phyloP scores from a whole-genome alignment of 805 yeast species.

The Cyberlindnera saturnus region DNA sequence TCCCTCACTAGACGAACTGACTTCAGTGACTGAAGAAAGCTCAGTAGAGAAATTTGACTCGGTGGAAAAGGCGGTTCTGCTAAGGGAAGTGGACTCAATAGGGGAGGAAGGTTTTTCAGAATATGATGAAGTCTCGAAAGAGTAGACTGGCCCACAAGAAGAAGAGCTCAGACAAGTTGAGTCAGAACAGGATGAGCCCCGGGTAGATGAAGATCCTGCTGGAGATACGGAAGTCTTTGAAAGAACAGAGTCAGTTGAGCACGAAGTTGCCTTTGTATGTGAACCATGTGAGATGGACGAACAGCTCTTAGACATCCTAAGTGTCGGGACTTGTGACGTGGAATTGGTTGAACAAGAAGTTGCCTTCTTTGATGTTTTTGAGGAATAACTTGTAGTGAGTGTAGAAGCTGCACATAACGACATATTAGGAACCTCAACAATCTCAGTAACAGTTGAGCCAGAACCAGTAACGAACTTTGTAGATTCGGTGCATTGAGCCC shows the following conservation, averaged over 20 bases:
- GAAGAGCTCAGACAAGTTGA: too few relatives aligned
- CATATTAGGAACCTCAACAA: conserved; percentile 2
- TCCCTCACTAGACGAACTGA: too few relatives aligned
- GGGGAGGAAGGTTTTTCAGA: too few relatives aligned
- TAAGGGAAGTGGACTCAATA: too few relatives aligned
- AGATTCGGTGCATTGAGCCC: conserved; percentile 4
- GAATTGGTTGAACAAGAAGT: too few relatives aligned
- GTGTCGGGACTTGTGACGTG: too few relatives aligned
- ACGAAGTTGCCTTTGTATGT: neutral
- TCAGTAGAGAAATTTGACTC: too few relatives aligned
- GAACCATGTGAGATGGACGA: neutral
- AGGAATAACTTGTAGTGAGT: neutral
- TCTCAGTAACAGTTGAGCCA: conserved; percentile 6
- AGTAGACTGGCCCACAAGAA: too few relatives aligned
- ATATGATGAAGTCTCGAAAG: too few relatives aligned
- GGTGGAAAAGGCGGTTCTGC: too few relatives aligned
- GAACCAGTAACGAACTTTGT: conserved; percentile 9
- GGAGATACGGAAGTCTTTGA: neutral
- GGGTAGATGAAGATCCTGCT: neutral
- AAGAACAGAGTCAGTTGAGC: neutral
- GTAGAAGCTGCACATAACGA: neutral
- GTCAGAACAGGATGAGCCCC: too few relatives aligned
- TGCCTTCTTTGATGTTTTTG: too few relatives aligned
- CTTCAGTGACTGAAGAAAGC: neutral
- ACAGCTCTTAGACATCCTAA: neutral